Evolutionary conservation across 1,284 basidiomycete species (phyloP).

Genomic region (Sparassis latifolia): DNA sequence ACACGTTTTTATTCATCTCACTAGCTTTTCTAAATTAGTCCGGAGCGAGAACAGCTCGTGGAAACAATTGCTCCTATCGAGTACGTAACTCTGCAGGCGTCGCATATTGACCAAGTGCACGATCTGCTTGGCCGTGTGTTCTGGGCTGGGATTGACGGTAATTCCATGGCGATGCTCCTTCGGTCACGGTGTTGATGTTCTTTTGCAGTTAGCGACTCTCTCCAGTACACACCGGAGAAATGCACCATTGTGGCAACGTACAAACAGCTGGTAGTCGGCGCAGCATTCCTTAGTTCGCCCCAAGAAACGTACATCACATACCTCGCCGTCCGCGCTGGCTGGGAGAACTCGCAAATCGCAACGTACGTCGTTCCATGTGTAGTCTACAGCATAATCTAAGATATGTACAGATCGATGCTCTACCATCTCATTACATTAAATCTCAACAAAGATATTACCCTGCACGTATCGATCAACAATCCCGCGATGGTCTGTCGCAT

Average conservation of each 20-base stretch:
- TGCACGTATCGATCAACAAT: constrained; percentile 76
- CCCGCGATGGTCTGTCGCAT: constrained; percentile 55
- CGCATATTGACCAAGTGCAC: constrained; percentile 62
- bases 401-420: constrained; percentile 54
- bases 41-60: constrained; percentile 38
- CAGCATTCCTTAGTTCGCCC: constrained; percentile 70
- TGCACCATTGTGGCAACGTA: constrained; percentile 69
- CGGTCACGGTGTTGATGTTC: neutral
- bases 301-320: constrained; percentile 77
- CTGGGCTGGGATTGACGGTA: constrained; percentile 72
- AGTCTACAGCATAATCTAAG: neutral
- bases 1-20: neutral
- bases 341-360: constrained; percentile 71
- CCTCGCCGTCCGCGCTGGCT: constrained; percentile 65
- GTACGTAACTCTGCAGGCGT: constrained; percentile 53
- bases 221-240: constrained; percentile 58
- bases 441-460: constrained; percentile 65
- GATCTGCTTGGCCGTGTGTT: constrained; percentile 59
- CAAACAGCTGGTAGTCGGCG: constrained; percentile 66
- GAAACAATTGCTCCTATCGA: constrained; percentile 46
- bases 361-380: constrained; percentile 38
- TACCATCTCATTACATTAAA: constrained; percentile 66
- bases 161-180: constrained; percentile 9
- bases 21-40: constrained; percentile 31
- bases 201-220: constrained; percentile 54